These are phyloP conservation scores for Globisporangium middletonii DNA, from an alignment of 352 stramenopile species.

Conservation along the genomic window DNA sequence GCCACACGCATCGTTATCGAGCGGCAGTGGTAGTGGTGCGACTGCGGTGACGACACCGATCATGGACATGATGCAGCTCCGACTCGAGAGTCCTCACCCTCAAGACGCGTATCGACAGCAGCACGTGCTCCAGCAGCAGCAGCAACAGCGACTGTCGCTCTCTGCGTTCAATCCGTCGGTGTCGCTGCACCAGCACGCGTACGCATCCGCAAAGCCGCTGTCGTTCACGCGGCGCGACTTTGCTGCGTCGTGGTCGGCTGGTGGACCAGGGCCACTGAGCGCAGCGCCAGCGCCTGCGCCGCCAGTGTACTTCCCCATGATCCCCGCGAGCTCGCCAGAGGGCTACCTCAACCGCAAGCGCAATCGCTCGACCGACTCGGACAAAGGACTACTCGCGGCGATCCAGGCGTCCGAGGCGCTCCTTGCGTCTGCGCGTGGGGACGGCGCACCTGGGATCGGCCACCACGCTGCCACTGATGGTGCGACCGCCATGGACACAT, in stretches of 20 bases:
- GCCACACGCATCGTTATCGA: neutral
- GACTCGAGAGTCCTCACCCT: constrained; percentile 36
- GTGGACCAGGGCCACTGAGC: neutral
- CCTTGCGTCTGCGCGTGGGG: constrained; percentile 7
- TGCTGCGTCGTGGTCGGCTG: too few species aligned
- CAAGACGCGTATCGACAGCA: constrained; percentile 12
- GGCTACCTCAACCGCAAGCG: constrained; percentile 57
- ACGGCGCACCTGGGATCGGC: neutral
- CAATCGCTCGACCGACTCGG: constrained; percentile 63
- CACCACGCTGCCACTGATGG: neutral
- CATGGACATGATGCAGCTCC: constrained; percentile 69
- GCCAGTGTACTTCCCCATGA: constrained; percentile 23
- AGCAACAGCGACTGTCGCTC: constrained; percentile 8
- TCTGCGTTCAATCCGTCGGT: constrained; percentile 8
- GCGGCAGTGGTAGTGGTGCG: neutral
- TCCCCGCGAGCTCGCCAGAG: constrained; percentile 16
- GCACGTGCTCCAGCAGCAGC: constrained; percentile 2
- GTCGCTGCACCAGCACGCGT: constrained; percentile 43
- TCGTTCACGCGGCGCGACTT: constrained; percentile 27
- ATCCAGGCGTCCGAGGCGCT: constrained; percentile 42
- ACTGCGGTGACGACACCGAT: constrained; percentile 54
- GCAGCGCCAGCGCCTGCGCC: neutral
- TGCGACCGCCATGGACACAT: constrained; percentile 15
- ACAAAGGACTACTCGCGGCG: constrained; percentile 44
- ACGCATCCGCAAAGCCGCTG: constrained; percentile 36